Conservation (phyloP, 2,329 filamentous ascomycete species). For the Aspergillus melleus region DNA sequence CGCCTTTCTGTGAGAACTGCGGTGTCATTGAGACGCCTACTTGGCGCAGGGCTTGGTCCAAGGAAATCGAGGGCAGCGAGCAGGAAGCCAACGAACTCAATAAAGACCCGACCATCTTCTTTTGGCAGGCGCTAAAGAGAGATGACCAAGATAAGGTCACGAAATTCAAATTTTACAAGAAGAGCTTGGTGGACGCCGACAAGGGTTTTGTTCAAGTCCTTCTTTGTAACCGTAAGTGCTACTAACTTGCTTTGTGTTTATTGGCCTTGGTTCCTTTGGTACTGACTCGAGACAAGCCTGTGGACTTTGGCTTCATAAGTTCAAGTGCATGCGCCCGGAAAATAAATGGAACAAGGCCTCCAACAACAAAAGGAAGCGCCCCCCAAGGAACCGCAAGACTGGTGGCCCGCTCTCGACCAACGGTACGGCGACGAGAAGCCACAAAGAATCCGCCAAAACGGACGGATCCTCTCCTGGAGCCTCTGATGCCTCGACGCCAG, state of each 20-base stretch:
- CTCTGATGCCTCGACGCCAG: conserved; percentile 39
- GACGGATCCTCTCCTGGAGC: conserved; percentile 41
- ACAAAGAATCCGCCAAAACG: conserved; percentile 28
- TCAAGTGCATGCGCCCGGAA: conserved; percentile 76
- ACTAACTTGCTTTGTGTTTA: background rate
- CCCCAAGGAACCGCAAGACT: conserved; percentile 34
- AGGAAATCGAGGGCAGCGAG: conserved; percentile 69
- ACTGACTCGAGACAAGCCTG: conserved; percentile 58
- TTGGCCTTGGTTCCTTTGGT: conserved; percentile 2
- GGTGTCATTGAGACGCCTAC: conserved; percentile 94
- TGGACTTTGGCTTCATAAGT: conserved; percentile 91
- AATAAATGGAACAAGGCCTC: conserved; percentile 74
- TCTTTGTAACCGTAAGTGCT: conserved; percentile 79
- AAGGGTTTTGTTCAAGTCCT: conserved; percentile 71
- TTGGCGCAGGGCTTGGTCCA: conserved; percentile 91
- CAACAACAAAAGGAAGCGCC: conserved; percentile 43
- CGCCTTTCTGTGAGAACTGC: conserved; percentile 87
- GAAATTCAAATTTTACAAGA: conserved; percentile 73
- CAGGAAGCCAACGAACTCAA: conserved; percentile 70
- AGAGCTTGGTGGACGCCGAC: conserved; percentile 65
- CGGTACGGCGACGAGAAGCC: conserved; percentile 33
- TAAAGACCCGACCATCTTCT: conserved; percentile 71
- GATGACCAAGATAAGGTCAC: conserved; percentile 64
- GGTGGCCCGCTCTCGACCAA: conserved; percentile 35
- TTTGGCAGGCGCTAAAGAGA: conserved; percentile 66